phyloP scores from a whole-genome alignment of 2,329 filamentous ascomycete species.

The Clarireedia paspali region DNA sequence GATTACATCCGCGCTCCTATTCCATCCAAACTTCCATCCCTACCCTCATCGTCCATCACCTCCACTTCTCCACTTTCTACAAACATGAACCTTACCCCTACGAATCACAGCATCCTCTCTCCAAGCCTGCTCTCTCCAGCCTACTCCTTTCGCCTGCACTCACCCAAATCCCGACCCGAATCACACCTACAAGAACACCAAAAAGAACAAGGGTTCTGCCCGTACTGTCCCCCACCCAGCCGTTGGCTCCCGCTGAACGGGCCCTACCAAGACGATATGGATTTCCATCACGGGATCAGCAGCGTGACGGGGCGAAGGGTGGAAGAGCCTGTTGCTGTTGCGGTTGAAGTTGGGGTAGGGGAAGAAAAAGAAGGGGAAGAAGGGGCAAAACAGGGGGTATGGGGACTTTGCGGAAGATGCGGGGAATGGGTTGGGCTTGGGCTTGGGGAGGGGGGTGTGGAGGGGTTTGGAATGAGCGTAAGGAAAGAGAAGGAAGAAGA shows the following conservation, averaged over 20 bases:
- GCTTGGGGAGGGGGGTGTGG: not conserved
- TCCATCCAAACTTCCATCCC: not conserved
- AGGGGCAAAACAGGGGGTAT: not conserved
- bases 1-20: not conserved
- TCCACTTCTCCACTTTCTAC: too few species aligned
- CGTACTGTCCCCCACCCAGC: not conserved
- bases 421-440: not conserved
- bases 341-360: not conserved
- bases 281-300: slow-evolving; percentile 1
- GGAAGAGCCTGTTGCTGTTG: not conserved
- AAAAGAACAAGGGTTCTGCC: not conserved
- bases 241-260: not conserved
- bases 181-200: not conserved
- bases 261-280: not conserved
- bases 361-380: not conserved
- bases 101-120: too few species aligned
- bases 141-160: too few species aligned
- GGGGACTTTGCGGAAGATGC: not conserved
- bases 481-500: too few species aligned
- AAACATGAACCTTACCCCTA: too few species aligned
- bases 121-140: too few species aligned
- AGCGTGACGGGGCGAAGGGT: not conserved
- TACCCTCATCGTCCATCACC: too few species aligned
- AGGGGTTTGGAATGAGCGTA: too few species aligned
- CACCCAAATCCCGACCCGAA: not conserved